Evolutionary conservation across 352 stramenopile species (phyloP).

Genomic region (Phytopythium oedochilum): DNA sequence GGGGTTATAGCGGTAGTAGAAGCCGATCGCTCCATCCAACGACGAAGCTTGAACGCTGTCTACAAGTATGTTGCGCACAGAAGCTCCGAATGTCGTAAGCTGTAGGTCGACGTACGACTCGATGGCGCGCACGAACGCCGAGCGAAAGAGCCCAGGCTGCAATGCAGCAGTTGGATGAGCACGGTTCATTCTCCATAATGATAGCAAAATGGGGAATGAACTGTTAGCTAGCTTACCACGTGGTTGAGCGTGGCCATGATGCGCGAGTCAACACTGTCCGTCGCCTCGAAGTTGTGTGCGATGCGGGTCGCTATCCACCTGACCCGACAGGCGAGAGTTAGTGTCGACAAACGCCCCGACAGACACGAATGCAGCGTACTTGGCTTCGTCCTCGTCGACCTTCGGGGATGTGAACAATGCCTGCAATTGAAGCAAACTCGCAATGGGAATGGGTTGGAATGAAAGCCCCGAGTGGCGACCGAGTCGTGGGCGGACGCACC

Average conservation of each 20-base stretch:
- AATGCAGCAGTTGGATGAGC: neutral
- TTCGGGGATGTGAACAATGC: conserved; percentile 32
- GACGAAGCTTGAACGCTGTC: neutral
- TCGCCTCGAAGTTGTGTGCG: conserved; percentile 44
- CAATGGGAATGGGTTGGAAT: too few relatives aligned
- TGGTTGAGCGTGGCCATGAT: conserved; percentile 25
- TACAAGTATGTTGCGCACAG: neutral
- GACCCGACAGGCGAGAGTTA: neutral
- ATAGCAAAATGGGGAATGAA: neutral
- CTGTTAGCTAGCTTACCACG: conserved; percentile 9
- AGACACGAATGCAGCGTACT: conserved; percentile 12
- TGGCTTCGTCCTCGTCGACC: conserved; percentile 20
- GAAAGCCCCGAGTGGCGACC: too few relatives aligned
- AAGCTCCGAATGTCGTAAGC: conserved; percentile 7
- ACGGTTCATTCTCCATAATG: too few relatives aligned
- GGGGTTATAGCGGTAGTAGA: neutral
- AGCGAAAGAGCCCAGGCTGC: conserved; percentile 31
- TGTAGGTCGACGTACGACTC: conserved; percentile 31
- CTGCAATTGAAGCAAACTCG: conserved; percentile 7
- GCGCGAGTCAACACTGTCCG: conserved; percentile 18
- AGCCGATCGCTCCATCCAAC: neutral
- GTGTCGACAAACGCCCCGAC: neutral
- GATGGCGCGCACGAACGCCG: conserved; percentile 26
- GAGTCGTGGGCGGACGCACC: conserved; percentile 11
- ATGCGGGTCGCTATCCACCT: conserved; percentile 34